Evolutionary conservation across 208 protist species (phyloP), one percentile per base, ranked within the genome.

Genomic region (Vickermania ingenoplastis): DNA sequence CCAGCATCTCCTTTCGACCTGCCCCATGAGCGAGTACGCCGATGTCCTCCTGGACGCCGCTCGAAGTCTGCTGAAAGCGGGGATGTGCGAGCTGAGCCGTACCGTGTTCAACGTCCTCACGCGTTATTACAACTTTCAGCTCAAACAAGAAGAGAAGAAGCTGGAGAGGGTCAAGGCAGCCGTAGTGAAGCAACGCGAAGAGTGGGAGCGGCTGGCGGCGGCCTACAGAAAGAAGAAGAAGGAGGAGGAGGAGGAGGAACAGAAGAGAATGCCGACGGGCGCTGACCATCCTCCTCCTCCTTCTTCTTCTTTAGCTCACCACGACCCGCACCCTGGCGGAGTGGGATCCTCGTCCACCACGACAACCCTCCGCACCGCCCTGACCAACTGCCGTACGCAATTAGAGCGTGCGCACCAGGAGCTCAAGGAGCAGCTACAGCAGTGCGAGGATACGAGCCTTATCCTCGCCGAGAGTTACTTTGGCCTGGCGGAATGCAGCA

Each of bases 41-140:
- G 89, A 95, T 61, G 83, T 91, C 5, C 52, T 95, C 31, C 73
- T 85, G 25, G 89, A 95, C 53, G 81, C 83, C 4, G 89, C 85
- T 14, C 70, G 75, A 41, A 76, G 73, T 11, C 70, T 95, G 41
- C 76, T 79, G 63, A 84, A 86, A 50, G 83, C 87, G 22, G 78
- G 83, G 17, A 73, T 89, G 73, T 73, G 86, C 62, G 63, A 28
- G 22, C 81, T 89, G 24, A 82, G 83, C 1, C 53, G 36, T 13
- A 59, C 74, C 58, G 36, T 95, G 31, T 95, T 82, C 63, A 67
- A 71, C 25, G 81, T 74, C n/a, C 62, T 92, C 22, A 63, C 74
- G 5, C 75, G 77, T 26, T 91, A 90, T 60, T 72, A 90, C 59
- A 64, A 81, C 53, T 88, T 89, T 68, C 69, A 59, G 14, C 65